Base-by-base conservation (phyloP, 2,329 filamentous ascomycete genomes). In the Claviceps sp. region DNA sequence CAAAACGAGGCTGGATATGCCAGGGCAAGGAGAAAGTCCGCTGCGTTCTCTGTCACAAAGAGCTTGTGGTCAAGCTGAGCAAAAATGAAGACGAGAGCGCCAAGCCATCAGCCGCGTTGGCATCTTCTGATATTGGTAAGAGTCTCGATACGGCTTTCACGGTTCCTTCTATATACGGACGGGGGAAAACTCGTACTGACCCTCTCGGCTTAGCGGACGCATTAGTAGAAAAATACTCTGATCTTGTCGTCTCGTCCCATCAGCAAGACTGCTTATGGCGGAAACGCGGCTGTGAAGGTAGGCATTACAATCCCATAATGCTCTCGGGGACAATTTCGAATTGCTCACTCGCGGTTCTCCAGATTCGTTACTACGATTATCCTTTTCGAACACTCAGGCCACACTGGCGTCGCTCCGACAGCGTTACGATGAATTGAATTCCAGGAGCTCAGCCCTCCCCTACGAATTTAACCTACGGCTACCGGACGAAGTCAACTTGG, bases 1-100 rank as follows among this genome's bases (percentile, higher is more conserved):
- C 90, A 0, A 95, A 91, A 72, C 75, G 87, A 54, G 91, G 91
- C 1, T 98, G 93, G 91, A 76, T 84, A 4, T 96, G 91, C 61
- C 81, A 85, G 46, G 85, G 85, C 59, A 82, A 82, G 57, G 89
- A 95, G 67, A 86, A 86, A 4, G 88, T 97, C 16, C 81, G 82
- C 17, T 98, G 93, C 65, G 83, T 85, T 42, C 81, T 90, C 2
- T 98, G 93, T 62, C 84, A 85, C 62, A 84, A 85, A 60, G 87
- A 94, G 60, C 74, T 96, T 42, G 78, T 93, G 4, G 86, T 97
- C 50, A 89, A 87, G 68, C 72, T 95, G 38, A 83, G 79, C 60
- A 75, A 75, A 51, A 80, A 77, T 60, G 75, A 76, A 52, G 69
- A 73, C 4, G 75, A 80, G 40, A 78, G 78, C 13, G 75, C 73